Conservation (phyloP, 495 filamentous ascomycete species). For the Penicillium atrosanguineum region DNA sequence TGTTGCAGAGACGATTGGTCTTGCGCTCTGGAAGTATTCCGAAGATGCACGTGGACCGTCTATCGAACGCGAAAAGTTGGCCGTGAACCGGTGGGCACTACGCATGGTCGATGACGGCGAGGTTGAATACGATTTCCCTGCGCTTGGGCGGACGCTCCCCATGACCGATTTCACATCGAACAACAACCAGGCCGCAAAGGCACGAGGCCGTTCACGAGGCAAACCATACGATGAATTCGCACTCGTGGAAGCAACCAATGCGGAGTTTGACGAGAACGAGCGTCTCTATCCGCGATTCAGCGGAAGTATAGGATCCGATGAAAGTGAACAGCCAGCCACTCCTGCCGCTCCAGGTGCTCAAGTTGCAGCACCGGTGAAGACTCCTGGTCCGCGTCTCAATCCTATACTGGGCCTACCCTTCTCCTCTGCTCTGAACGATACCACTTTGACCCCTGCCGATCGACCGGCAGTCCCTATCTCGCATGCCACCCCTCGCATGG, state of each 20-base stretch:
- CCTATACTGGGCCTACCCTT: constrained; percentile 55
- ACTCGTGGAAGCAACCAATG: constrained; percentile 74
- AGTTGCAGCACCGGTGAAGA: constrained; percentile 26
- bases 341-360: constrained; percentile 43
- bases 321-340: constrained; percentile 33
- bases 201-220: constrained; percentile 68
- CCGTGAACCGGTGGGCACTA: constrained; percentile 89
- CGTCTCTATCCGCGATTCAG: constrained; percentile 68
- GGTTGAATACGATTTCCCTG: constrained; percentile 92
- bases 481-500: constrained; percentile 64
- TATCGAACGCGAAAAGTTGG: constrained; percentile 65
- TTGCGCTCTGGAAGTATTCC: constrained; percentile 81
- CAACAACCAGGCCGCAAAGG: constrained; percentile 67
- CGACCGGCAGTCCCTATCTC: constrained; percentile 54
- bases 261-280: constrained; percentile 76
- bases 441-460: constrained; percentile 59
- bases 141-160: constrained; percentile 72
- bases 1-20: constrained; percentile 86
- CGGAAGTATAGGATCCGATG: constrained; percentile 51
- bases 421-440: constrained; percentile 53
- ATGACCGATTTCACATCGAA: constrained; percentile 87
- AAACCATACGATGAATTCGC: constrained; percentile 94
- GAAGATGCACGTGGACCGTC: constrained; percentile 76
- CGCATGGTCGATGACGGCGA: constrained; percentile 96
- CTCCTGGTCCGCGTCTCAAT: constrained; percentile 45